Percentiles rank a stretch among this genome's conserved stretches.
Evolutionary conservation across 805 yeast species (phyloP).

Genomic region (Yarrowia sp.): DNA sequence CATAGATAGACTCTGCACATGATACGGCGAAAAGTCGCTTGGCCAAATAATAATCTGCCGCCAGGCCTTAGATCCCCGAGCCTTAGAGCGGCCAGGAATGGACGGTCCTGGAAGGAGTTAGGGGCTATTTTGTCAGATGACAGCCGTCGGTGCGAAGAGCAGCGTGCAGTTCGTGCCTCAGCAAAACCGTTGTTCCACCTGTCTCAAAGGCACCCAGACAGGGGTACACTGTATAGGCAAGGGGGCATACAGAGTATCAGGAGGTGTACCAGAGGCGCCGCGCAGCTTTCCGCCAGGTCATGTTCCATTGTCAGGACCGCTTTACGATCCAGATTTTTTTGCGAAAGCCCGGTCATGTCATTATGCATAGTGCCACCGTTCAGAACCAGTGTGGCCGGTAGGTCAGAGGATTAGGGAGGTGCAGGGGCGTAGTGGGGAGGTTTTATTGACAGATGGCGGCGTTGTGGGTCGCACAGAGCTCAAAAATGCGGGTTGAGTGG

Average conservation of each 20-base stretch:
- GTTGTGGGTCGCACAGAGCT: too few species aligned
- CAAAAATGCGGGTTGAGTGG: neutral
- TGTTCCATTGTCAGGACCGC: neutral
- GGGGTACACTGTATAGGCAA: conserved; percentile 14
- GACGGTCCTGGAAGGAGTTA: neutral
- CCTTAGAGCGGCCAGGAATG: neutral
- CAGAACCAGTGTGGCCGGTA: conserved; percentile 1
- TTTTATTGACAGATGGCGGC: too few species aligned
- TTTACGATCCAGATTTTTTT: neutral
- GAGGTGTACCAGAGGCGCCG: neutral
- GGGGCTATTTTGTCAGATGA: neutral
- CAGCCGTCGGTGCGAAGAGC: too few species aligned
- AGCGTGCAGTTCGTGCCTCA: too few species aligned
- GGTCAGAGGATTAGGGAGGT: conserved; percentile 12
- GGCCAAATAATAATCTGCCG: conserved; percentile 13
- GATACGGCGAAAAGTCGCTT: conserved; percentile 3
- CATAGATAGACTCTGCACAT: conserved; percentile 6
- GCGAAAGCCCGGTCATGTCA: neutral
- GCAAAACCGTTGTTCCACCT: neutral
- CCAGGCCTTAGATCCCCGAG: neutral
- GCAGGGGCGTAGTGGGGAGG: conserved; percentile 5
- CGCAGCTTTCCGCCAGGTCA: too few species aligned
- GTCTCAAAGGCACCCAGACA: neutral
- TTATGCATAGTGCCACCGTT: conserved; percentile 9
- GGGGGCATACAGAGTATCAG: neutral